Evolutionary conservation across 768 basidiomycete genomes (phyloP).

Genomic region (Phanerodontia chrysosporium): DNA sequence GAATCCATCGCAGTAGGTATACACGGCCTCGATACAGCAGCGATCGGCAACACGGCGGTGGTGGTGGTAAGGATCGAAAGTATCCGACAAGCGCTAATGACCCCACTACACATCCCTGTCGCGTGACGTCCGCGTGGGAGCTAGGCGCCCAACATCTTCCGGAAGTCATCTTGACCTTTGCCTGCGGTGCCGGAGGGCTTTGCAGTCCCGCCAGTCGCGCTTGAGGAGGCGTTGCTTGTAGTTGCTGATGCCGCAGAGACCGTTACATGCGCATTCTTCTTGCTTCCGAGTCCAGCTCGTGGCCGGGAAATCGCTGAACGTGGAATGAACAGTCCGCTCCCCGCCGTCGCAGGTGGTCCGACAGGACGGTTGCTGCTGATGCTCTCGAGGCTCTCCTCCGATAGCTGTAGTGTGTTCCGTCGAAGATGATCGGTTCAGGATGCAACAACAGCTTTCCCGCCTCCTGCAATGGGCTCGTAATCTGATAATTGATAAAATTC

Average conservation of each 20-base stretch:
- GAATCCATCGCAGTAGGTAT: slow-evolving; percentile 3
- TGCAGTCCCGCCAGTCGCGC: slow-evolving; percentile 6
- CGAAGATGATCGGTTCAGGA: slow-evolving; percentile 67
- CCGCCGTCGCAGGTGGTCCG: slow-evolving; percentile 29
- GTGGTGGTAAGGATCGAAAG: background rate
- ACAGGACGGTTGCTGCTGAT: slow-evolving; percentile 14
- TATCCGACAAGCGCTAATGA: background rate
- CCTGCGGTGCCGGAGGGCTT: slow-evolving; percentile 25
- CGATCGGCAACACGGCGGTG: background rate
- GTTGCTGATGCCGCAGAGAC: slow-evolving; percentile 17
- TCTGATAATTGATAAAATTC: no score
- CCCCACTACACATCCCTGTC: background rate
- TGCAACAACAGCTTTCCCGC: slow-evolving; percentile 75
- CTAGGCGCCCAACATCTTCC: slow-evolving; percentile 63
- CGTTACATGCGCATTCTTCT: slow-evolving; percentile 30
- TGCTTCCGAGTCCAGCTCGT: slow-evolving; percentile 64
- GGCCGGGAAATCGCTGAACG: slow-evolving; percentile 61
- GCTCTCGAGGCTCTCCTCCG: slow-evolving; percentile 39
- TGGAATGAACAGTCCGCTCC: slow-evolving; percentile 60
- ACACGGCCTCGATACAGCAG: no score
- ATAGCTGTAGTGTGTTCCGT: slow-evolving; percentile 56
- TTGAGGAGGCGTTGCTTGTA: slow-evolving; percentile 16
- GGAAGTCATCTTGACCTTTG: slow-evolving; percentile 80
- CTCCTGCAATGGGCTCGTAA: no score
- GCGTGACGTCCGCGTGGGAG: slow-evolving; percentile 12